phyloP scores from a whole-genome alignment of 805 yeast species.

The Wickerhamomyces chaumierensis region DNA sequence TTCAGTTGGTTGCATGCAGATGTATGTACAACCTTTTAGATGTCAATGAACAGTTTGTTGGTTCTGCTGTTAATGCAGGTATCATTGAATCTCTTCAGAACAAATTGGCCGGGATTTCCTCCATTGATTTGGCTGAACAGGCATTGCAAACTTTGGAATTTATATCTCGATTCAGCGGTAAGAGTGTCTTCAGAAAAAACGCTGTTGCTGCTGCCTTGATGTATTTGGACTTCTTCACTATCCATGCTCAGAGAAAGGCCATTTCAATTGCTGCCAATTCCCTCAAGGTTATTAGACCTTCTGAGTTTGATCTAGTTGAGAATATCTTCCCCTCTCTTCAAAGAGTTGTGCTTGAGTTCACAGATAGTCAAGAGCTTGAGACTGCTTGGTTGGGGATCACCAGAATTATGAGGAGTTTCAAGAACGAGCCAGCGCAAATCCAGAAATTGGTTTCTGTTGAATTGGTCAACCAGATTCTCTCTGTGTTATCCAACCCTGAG shows the following conservation, averaged over 20 bases:
- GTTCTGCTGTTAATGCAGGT: constrained; percentile 50
- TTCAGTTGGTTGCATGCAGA: constrained; percentile 77
- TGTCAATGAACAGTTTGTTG: constrained; percentile 53
- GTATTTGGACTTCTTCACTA: constrained; percentile 78
- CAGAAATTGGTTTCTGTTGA: constrained; percentile 30
- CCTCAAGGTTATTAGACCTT: constrained; percentile 34
- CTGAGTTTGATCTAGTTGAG: constrained; percentile 36
- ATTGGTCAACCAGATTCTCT: constrained; percentile 23
- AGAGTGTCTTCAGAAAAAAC: constrained; percentile 42
- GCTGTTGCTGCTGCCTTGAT: constrained; percentile 56
- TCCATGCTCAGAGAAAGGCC: constrained; percentile 81
- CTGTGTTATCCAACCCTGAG: constrained; percentile 20
- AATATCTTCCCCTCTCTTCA: constrained; percentile 52
- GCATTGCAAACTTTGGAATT: constrained; percentile 66
- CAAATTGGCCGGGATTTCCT: constrained; percentile 63
- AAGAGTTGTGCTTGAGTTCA: constrained; percentile 36
- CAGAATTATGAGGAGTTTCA: constrained; percentile 41
- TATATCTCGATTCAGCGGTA: constrained; percentile 43
- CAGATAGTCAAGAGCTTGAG: constrained; percentile 52
- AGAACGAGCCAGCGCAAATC: constrained; percentile 29
- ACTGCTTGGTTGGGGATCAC: constrained; percentile 56
- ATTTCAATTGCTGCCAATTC: constrained; percentile 62
- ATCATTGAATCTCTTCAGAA: constrained; percentile 55
- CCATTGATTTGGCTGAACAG: constrained; percentile 88
- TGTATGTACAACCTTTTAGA: constrained; percentile 76